Evolutionary conservation across 2,329 filamentous ascomycete species (phyloP).

Genomic region (Gyromitra esculenta): DNA sequence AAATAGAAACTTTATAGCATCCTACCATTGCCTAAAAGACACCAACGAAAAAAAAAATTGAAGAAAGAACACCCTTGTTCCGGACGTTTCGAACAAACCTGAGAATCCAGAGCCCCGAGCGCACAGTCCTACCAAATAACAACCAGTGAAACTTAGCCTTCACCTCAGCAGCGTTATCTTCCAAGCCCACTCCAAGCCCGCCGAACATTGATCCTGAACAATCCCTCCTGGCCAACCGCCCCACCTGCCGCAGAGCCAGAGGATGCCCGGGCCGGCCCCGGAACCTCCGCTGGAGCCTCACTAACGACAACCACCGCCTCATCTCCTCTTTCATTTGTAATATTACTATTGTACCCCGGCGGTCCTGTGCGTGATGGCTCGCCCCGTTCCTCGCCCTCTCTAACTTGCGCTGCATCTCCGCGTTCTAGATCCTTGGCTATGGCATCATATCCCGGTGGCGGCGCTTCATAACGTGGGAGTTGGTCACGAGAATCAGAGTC

Average conservation of each 20-base stretch:
- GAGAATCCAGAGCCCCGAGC: not conserved
- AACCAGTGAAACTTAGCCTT: not conserved
- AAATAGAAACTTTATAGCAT: not conserved
- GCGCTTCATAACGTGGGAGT: conserved; percentile 51
- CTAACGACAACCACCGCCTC: not conserved
- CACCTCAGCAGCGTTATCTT: not conserved
- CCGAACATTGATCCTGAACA: conserved; percentile 34
- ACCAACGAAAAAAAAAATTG: not conserved
- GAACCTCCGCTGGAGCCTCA: not conserved
- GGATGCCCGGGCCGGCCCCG: no score
- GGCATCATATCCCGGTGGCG: conserved; percentile 46
- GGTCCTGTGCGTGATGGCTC: conserved; percentile 27
- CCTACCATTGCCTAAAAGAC: not conserved
- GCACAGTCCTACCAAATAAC: not conserved
- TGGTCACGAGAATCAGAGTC: conserved; percentile 37
- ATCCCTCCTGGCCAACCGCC: not conserved
- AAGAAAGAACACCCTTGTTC: not conserved
- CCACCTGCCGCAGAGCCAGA: not conserved
- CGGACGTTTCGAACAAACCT: not conserved
- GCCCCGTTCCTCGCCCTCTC: conserved; percentile 17
- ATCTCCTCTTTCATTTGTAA: not conserved
- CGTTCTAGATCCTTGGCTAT: conserved; percentile 37
- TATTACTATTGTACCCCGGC: conserved; percentile 33
- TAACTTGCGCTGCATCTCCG: not conserved
- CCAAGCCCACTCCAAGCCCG: conserved; percentile 31